Conservation (phyloP, 2,329 filamentous ascomycete species). For the Raffaelea deltoideospora region DNA sequence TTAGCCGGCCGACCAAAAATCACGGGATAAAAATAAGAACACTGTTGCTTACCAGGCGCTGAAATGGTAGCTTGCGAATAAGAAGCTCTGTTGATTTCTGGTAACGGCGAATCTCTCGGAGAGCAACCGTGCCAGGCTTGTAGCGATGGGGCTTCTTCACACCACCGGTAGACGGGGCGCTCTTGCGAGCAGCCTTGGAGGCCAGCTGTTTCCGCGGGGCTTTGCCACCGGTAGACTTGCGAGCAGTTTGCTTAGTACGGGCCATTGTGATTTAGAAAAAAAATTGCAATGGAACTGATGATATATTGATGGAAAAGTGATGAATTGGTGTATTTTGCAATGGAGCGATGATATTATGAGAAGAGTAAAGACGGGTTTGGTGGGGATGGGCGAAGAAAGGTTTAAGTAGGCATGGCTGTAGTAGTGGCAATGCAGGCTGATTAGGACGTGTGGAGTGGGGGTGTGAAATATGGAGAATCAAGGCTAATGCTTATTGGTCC, state of each 20-base stretch:
- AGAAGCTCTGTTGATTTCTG: constrained; percentile 95
- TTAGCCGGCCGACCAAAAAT: constrained; percentile 8
- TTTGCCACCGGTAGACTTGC: constrained; percentile 70
- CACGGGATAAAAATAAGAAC: background rate
- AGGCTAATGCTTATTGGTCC: background rate
- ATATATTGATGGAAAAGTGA: constrained; percentile 8
- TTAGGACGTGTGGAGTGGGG: constrained; percentile 10
- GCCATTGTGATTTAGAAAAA: constrained; percentile 35
- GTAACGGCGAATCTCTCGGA: constrained; percentile 97
- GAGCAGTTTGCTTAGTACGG: constrained; percentile 52
- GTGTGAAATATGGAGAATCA: background rate
- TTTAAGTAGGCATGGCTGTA: constrained; percentile 20
- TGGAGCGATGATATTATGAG: constrained; percentile 16
- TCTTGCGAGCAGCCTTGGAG: constrained; percentile 98
- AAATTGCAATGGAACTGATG: constrained; percentile 8
- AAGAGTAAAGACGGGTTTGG: constrained; percentile 19
- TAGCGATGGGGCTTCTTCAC: constrained; percentile 91
- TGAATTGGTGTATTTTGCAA: constrained; percentile 16
- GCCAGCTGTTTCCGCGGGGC: constrained; percentile 90
- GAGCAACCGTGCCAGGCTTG: constrained; percentile 89
- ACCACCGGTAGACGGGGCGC: constrained; percentile 88
- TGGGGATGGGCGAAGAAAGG: constrained; percentile 26
- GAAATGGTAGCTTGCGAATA: constrained; percentile 94
- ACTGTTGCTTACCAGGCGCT: constrained; percentile 68
- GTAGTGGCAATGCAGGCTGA: constrained; percentile 19